These are phyloP conservation scores for Malassezia vespertilionis DNA, from an alignment of 1,284 basidiomycete species.

Conservation along the genomic window DNA sequence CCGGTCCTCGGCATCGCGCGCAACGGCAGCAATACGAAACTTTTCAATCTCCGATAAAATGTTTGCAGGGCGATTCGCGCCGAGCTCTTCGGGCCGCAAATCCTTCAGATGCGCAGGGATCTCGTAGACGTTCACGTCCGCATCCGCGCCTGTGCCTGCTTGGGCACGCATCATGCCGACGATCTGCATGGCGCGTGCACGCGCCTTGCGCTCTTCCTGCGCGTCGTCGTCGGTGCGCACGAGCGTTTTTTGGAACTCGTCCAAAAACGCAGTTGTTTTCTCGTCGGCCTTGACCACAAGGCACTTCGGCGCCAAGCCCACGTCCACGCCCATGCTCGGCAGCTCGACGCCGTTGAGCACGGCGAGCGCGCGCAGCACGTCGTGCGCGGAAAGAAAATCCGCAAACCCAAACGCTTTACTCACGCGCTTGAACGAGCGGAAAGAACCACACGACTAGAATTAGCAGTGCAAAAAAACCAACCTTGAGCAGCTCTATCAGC, in stretches of 20 bases:
- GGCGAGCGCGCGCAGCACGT: slow-evolving; percentile 66
- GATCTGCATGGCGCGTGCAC: slow-evolving; percentile 50
- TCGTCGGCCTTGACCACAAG: slow-evolving; percentile 71
- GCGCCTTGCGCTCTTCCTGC: slow-evolving; percentile 50
- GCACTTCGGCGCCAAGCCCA: slow-evolving; percentile 54
- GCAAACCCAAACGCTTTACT: slow-evolving; percentile 92
- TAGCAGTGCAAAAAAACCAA: slow-evolving; percentile 39
- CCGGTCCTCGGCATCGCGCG: slow-evolving; percentile 36
- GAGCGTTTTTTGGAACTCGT: slow-evolving; percentile 67
- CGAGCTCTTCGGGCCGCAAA: slow-evolving; percentile 82
- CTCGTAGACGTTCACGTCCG: slow-evolving; percentile 49
- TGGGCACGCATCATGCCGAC: slow-evolving; percentile 45
- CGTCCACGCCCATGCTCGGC: slow-evolving; percentile 32
- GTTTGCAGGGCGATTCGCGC: slow-evolving; percentile 82
- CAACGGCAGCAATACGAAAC: slow-evolving; percentile 49
- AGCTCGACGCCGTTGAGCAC: slow-evolving; percentile 74
- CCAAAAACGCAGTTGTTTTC: slow-evolving; percentile 73
- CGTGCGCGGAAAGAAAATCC: slow-evolving; percentile 77
- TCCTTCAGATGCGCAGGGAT: slow-evolving; percentile 90
- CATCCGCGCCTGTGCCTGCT: slow-evolving; percentile 57
- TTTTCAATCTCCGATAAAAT: slow-evolving; percentile 90
- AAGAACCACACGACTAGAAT: slow-evolving; percentile 64
- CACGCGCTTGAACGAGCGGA: slow-evolving; percentile 77
- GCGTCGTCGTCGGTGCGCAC: slow-evolving; percentile 60
- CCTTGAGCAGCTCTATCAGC: slow-evolving; percentile 65